Evolutionary conservation across 164 flowering plant species (phyloP).

Genomic region (Cinnamomum micranthum): DNA sequence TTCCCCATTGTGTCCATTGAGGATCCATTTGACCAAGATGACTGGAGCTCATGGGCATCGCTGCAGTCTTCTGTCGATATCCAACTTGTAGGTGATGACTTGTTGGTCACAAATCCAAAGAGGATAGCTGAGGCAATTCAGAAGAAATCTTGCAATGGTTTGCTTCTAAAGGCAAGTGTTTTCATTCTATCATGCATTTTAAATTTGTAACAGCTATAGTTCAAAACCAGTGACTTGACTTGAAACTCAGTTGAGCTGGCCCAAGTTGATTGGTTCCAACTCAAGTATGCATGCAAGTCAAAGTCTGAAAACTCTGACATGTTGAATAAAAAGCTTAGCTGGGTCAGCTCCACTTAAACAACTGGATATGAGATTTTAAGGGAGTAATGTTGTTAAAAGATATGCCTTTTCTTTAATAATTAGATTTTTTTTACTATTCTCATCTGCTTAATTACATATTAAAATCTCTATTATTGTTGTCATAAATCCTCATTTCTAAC

Average conservation of each 20-base stretch:
- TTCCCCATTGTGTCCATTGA: slow-evolving; percentile 98
- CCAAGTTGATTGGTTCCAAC: background rate
- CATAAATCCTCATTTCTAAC: too few species aligned
- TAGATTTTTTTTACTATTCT: too few species aligned
- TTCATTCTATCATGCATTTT: background rate
- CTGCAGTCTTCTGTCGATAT: slow-evolving; percentile 77
- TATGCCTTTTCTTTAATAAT: too few species aligned
- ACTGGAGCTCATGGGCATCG: slow-evolving; percentile 91
- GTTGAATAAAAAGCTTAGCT: background rate
- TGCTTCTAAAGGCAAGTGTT: slow-evolving; percentile 69
- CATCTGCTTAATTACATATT: background rate
- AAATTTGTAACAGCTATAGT: background rate
- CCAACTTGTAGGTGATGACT: slow-evolving; percentile 96
- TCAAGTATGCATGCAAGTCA: too few species aligned
- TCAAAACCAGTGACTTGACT: background rate
- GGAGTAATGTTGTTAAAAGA: background rate
- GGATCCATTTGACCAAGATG: slow-evolving; percentile 99
- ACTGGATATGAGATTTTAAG: background rate
- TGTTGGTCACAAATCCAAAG: slow-evolving; percentile 96
- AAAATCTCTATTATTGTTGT: background rate
- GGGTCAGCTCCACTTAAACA: background rate
- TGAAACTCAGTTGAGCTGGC: background rate
- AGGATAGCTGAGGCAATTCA: slow-evolving; percentile 78
- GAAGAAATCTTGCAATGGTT: slow-evolving; percentile 87
- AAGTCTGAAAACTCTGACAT: background rate